phyloP scores from a whole-genome alignment of 2,329 filamentous ascomycete species.

The Boeremia lycopersici region DNA sequence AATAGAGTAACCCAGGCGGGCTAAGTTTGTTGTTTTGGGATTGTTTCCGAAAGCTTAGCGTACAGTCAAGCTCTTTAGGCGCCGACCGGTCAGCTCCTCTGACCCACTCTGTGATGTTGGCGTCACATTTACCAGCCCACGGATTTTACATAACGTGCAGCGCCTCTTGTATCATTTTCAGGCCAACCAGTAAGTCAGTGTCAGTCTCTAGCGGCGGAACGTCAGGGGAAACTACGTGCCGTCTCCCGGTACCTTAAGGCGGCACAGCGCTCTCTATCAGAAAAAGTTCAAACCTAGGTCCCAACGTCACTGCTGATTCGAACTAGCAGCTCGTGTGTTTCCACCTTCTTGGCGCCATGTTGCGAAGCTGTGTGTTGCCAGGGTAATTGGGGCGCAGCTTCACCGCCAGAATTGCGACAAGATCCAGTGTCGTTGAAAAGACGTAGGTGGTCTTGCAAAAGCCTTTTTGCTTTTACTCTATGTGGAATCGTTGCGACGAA shows the following conservation, averaged over 20 bases:
- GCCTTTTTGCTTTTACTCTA: constrained; percentile 33
- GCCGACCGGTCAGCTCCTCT: constrained; percentile 13
- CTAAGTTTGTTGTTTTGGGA: constrained; percentile 1
- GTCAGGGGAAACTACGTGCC: constrained; percentile 50
- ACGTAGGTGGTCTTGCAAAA: constrained; percentile 28
- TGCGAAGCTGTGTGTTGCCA: constrained; percentile 1
- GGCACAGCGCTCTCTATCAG: constrained; percentile 49
- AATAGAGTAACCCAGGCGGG: constrained; percentile 1
- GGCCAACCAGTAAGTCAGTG: constrained; percentile 40
- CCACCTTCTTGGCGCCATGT: constrained; percentile 10
- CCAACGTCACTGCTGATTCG: constrained; percentile 50
- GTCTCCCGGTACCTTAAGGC: constrained; percentile 29
- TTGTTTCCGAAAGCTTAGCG: constrained; percentile 10
- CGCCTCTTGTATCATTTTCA: constrained; percentile 33
- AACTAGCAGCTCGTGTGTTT: constrained; percentile 33
- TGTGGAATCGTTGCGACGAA: constrained; percentile 60
- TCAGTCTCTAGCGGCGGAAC: constrained; percentile 47
- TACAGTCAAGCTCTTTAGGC: constrained; percentile 6
- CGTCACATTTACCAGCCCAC: constrained; percentile 8
- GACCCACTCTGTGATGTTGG: constrained; percentile 4
- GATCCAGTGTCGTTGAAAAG: constrained; percentile 29
- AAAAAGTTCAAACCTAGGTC: constrained; percentile 54
- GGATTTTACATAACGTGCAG: constrained; percentile 8
- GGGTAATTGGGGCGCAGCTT: constrained; percentile 15
- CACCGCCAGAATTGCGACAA: constrained; percentile 26